A percentile compares a stretch with the other conserved stretches of the same genome.
Conservation (phyloP, 2,329 filamentous ascomycete genomes). For the Curvularia spicifera region DNA sequence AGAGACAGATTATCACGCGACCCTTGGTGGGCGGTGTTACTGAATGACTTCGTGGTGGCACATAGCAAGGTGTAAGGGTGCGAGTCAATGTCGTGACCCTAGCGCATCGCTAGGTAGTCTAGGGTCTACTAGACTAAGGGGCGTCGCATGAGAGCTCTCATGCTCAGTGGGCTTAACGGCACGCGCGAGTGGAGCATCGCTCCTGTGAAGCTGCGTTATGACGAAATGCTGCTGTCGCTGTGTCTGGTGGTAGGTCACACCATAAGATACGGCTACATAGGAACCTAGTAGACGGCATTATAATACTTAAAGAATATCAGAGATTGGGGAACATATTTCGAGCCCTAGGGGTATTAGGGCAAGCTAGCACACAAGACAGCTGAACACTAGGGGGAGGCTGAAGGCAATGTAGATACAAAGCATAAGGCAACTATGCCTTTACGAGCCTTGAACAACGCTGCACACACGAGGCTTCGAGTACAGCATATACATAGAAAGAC, state of each 20-base stretch:
- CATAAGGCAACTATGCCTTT: background rate
- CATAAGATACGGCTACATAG: background rate
- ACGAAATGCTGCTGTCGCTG: background rate
- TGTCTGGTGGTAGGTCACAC: background rate
- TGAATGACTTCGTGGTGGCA: too few relatives aligned
- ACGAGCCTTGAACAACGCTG: background rate
- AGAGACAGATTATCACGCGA: too few relatives aligned
- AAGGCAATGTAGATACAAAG: background rate
- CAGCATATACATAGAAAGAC: conserved; percentile 14
- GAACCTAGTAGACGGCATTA: background rate
- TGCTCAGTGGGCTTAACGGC: background rate
- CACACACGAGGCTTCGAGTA: conserved; percentile 2
- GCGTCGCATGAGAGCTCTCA: background rate
- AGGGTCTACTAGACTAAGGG: too few relatives aligned
- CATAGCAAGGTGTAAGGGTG: too few relatives aligned
- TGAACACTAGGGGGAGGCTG: background rate
- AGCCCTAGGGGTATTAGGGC: background rate
- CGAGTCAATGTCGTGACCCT: too few relatives aligned
- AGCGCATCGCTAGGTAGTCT: too few relatives aligned
- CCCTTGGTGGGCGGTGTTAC: too few relatives aligned
- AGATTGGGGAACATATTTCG: background rate
- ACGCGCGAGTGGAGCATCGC: background rate
- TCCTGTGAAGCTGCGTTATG: background rate
- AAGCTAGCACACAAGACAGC: background rate
- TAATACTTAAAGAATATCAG: background rate